Percentiles rank a stretch among this genome's conserved stretches.
Conservation (phyloP, 2,329 filamentous ascomycete genomes). For the Microsporum ferrugineum region DNA sequence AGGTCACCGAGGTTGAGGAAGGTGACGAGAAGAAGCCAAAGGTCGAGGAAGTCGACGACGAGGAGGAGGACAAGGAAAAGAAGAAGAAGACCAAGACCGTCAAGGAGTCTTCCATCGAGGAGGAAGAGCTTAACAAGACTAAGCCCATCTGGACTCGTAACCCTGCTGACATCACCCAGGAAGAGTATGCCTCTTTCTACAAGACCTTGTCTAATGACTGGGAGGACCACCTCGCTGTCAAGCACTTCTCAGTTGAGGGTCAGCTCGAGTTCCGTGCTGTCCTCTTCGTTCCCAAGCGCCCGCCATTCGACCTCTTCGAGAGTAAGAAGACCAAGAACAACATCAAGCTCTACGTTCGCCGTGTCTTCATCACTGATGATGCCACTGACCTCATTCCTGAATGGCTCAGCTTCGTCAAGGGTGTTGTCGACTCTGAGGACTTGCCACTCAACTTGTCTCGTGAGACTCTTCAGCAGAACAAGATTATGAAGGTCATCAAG, state of each 20-base stretch:
- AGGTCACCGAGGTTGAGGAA: constrained; percentile 49
- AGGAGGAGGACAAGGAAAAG: constrained; percentile 74
- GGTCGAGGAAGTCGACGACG: constrained; percentile 83
- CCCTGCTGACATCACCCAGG: constrained; percentile 82
- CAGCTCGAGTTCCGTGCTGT: constrained; percentile 99
- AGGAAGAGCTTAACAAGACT: constrained; percentile 99
- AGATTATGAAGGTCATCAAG: constrained; percentile 99
- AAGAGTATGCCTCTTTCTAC: constrained; percentile 99
- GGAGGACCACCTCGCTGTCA: constrained; percentile 98
- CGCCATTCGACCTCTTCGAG: constrained; percentile 99
- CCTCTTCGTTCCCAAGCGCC: constrained; percentile 98
- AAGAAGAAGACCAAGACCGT: constrained; percentile 98
- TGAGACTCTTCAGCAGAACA: constrained; percentile 99
- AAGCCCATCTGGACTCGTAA: constrained; percentile 99
- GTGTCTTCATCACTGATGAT: constrained; percentile 99
- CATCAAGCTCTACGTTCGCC: constrained; percentile 99
- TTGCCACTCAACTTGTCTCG: constrained; percentile 98
- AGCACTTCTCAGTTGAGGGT: constrained; percentile 99
- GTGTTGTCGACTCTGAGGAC: constrained; percentile 99
- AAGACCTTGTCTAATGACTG: constrained; percentile 99
- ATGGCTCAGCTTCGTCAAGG: constrained; percentile 99
- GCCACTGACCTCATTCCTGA: constrained; percentile 98
- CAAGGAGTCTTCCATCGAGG: constrained; percentile 97
- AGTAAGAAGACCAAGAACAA: constrained; percentile 99
- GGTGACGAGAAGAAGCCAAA: constrained; percentile 89